Percentiles rank a stretch among this genome's conserved stretches.
These are phyloP conservation scores for Cadophora sp. DNA, from an alignment of 2,329 filamentous ascomycete species.

Conservation along the genomic window DNA sequence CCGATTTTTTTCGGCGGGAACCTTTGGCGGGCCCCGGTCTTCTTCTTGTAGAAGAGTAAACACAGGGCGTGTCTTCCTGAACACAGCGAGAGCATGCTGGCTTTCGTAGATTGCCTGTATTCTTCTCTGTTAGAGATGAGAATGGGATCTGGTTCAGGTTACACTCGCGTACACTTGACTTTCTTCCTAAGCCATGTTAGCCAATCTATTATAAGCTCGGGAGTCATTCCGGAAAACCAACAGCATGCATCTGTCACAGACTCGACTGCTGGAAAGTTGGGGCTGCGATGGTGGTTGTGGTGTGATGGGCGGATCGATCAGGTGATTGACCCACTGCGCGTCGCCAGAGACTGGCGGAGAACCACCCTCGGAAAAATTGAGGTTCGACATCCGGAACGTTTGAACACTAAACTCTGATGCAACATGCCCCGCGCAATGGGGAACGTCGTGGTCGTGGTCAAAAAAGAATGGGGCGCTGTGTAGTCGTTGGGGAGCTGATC, in stretches of 20 bases:
- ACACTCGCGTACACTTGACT: conserved; percentile 25
- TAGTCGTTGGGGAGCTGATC: background rate
- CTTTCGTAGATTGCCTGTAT: conserved; percentile 42
- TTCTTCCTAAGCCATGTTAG: conserved; percentile 25
- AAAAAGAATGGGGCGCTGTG: background rate
- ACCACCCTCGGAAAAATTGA: background rate
- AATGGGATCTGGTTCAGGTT: background rate
- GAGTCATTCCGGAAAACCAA: background rate
- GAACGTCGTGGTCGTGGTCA: background rate
- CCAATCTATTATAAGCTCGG: background rate
- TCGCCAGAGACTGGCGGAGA: background rate
- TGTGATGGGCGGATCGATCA: background rate
- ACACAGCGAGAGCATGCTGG: conserved; percentile 46
- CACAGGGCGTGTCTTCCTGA: conserved; percentile 40
- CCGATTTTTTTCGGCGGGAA: conserved; percentile 34
- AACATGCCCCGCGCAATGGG: background rate
- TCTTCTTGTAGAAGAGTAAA: conserved; percentile 42
- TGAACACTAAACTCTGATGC: background rate
- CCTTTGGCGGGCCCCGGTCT: conserved; percentile 45
- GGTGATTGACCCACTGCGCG: background rate
- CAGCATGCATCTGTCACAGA: conserved; percentile 23
- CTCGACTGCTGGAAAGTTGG: conserved; percentile 2
- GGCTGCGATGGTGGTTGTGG: background rate
- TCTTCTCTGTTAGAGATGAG: background rate
- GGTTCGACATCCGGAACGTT: background rate